Evolutionary conservation across 257 asterid species (phyloP).

Genomic region (Plantago elongata): DNA sequence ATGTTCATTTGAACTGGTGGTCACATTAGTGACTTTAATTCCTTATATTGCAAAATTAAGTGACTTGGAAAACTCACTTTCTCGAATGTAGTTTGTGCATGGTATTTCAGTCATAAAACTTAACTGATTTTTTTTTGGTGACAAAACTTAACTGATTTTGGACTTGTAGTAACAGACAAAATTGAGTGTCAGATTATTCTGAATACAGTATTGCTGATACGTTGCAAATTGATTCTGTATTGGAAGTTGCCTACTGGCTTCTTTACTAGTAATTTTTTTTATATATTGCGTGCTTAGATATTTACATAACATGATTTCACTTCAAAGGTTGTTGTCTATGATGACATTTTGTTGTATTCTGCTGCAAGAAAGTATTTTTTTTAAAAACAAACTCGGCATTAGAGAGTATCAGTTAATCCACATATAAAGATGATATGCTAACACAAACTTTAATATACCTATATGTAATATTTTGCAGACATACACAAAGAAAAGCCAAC

Average conservation of each 20-base stretch:
- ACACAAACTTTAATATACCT: conserved; percentile 1
- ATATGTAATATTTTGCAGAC: conserved; percentile 52
- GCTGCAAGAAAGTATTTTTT: no score
- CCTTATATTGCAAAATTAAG: no score
- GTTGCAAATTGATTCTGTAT: no score
- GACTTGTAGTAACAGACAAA: conserved; percentile 1
- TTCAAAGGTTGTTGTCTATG: no score
- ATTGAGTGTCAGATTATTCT: not conserved
- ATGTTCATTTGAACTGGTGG: conserved; percentile 13
- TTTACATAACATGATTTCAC: no score
- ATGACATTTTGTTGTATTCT: no score
- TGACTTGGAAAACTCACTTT: not conserved
- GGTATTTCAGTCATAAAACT: not conserved
- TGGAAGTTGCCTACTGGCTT: no score
- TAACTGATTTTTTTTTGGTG: not conserved
- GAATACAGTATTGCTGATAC: no score
- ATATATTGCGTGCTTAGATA: no score
- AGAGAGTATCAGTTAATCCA: conserved; percentile 8
- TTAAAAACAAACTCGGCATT: conserved; percentile 2
- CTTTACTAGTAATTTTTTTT: no score
- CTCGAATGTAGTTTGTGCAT: conserved; percentile 10
- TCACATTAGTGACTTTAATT: conserved; percentile 1
- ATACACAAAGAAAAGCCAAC: conserved; percentile 63
- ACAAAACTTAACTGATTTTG: not conserved
- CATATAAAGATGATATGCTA: conserved; percentile 18